These are phyloP conservation scores for Psidium friedrichsthalianum DNA, from an alignment of 345 rosid genomes.

Conservation along the genomic window DNA sequence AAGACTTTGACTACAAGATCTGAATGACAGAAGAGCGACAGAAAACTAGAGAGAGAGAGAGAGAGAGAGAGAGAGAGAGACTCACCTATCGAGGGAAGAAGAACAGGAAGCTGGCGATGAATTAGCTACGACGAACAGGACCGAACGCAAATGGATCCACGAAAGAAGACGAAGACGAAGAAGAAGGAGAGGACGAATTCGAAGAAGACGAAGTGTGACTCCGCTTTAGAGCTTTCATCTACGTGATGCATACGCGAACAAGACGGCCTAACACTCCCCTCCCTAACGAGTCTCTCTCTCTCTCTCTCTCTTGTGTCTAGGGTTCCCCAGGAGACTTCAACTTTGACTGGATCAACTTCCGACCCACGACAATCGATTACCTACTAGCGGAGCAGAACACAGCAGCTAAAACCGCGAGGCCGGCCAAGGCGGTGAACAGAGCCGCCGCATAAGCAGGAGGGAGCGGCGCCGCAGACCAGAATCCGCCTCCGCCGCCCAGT, in stretches of 20 bases:
- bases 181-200: constrained; percentile 54
- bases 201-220: constrained; percentile 70
- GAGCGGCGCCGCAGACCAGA: constrained; percentile 23
- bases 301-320: not conserved
- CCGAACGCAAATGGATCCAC: constrained; percentile 92
- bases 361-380: constrained; percentile 5
- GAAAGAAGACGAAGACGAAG: constrained; percentile 48
- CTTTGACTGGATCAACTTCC: not conserved
- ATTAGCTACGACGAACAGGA: constrained; percentile 60
- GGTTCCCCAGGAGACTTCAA: not conserved
- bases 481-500: constrained; percentile 28
- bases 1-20: constrained; percentile 16
- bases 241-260: not conserved
- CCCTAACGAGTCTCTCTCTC: not conserved
- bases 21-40: not conserved
- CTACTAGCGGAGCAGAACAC: constrained; percentile 31
- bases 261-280: not conserved
- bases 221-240: constrained; percentile 82
- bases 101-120: constrained; percentile 77
- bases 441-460: constrained; percentile 9
- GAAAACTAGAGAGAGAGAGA: not conserved
- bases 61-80: constrained; percentile 9
- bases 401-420: constrained; percentile 26
- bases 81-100: constrained; percentile 78
- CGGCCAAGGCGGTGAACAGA: constrained; percentile 36